phyloP scores from a whole-genome alignment of 352 stramenopile species.

The Discostella stelligera region DNA sequence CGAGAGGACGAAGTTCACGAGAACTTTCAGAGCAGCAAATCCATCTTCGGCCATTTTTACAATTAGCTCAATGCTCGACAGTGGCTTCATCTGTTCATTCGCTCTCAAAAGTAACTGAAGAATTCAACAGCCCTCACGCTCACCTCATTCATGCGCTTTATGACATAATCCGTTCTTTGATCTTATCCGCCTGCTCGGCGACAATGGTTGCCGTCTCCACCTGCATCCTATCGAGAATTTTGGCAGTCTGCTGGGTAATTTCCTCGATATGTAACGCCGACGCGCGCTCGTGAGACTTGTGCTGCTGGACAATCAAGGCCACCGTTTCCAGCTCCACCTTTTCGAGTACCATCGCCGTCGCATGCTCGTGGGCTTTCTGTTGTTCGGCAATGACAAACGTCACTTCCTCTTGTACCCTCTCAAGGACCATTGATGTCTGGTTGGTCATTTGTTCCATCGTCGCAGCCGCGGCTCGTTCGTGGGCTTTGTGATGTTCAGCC shows the following conservation, averaged over 20 bases:
- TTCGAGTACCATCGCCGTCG: conserved; percentile 3
- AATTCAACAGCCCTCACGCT: neutral
- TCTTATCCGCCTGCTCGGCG: conserved; percentile 4
- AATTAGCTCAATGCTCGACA: conserved; percentile 19
- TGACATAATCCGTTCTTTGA: conserved; percentile 2
- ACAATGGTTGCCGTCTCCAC: conserved; percentile 6
- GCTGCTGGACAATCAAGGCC: conserved; percentile 9
- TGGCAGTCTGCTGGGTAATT: neutral
- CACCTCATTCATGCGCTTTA: conserved; percentile 17
- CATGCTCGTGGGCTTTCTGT: neutral
- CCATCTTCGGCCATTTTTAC: conserved; percentile 12
- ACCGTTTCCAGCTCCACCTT: conserved; percentile 1
- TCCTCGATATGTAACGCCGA: neutral
- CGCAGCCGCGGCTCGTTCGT: neutral
- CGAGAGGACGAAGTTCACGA: conserved; percentile 25
- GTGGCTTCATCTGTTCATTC: conserved; percentile 18
- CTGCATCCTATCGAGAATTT: neutral
- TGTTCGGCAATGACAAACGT: neutral
- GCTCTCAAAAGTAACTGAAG: conserved; percentile 13
- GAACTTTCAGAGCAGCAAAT: conserved; percentile 14
- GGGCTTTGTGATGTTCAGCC: neutral
- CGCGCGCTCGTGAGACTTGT: neutral
- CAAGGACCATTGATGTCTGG: neutral
- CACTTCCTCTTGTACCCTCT: neutral
- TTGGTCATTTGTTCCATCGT: conserved; percentile 12